phyloP scores from a whole-genome alignment of 2,329 filamentous ascomycete genomes.

The Xylaria sp. region DNA sequence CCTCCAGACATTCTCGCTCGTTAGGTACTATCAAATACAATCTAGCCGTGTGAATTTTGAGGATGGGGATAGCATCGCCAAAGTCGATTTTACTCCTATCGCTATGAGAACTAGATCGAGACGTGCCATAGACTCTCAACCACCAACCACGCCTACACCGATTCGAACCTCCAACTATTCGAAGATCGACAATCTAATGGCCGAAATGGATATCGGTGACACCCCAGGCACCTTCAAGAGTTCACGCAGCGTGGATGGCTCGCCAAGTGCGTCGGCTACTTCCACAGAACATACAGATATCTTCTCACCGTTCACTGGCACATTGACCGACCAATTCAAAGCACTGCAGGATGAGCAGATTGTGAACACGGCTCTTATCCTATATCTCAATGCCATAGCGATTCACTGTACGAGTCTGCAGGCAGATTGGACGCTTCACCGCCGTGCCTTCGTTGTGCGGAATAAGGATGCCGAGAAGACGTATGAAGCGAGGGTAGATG shows the following conservation, averaged over 20 bases:
- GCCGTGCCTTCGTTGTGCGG: background rate
- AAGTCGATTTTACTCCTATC: constrained; percentile 12
- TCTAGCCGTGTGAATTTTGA: background rate
- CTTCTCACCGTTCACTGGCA: background rate
- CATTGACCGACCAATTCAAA: background rate
- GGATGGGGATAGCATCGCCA: background rate
- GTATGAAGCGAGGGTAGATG: constrained; percentile 31
- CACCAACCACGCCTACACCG: too few species aligned
- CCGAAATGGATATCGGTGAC: too few species aligned
- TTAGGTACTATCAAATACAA: constrained; percentile 12
- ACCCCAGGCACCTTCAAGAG: too few species aligned
- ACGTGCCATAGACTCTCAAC: background rate
- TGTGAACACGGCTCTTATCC: constrained; percentile 26
- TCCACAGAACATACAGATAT: background rate
- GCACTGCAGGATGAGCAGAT: constrained; percentile 26
- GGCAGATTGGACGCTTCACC: constrained; percentile 19
- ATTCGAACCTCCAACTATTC: background rate
- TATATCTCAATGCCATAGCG: constrained; percentile 17
- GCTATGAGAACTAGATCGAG: background rate
- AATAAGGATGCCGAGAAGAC: background rate
- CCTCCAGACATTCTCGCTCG: constrained; percentile 9
- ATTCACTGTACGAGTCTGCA: background rate
- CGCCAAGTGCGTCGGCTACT: background rate
- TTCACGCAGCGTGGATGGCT: background rate
- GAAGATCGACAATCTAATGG: too few species aligned